Conservation (phyloP, 2,329 filamentous ascomycete species). For the Penicillium digitatum region DNA sequence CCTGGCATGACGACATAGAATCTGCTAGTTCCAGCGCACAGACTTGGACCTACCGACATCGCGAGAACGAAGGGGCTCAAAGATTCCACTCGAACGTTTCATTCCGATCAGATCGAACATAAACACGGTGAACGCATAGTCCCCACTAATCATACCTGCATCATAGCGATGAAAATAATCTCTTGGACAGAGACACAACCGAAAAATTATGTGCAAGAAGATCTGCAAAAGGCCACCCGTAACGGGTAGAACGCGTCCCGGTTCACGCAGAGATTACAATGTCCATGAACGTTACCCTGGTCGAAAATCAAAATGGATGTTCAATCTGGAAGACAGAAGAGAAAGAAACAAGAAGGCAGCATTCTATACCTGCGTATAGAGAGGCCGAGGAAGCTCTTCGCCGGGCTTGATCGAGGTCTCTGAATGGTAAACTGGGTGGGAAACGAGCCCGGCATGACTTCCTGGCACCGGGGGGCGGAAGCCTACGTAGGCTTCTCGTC, state of each 20-base stretch:
- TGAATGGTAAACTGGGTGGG: conserved; percentile 27
- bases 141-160: background rate
- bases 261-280: background rate
- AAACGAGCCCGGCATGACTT: conserved; percentile 26
- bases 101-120: background rate
- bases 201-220: conserved; percentile 8
- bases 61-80: background rate
- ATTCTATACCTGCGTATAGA: conserved; percentile 37
- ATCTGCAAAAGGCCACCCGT: conserved; percentile 1
- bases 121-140: background rate
- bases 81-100: background rate
- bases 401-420: conserved; percentile 32
- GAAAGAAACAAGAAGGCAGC: background rate
- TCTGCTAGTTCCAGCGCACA: background rate
- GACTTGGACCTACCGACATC: background rate
- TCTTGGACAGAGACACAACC: background rate
- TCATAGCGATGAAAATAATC: background rate
- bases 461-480: conserved; percentile 44
- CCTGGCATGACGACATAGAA: conserved; percentile 1
- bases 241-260: background rate
- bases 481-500: conserved; percentile 79
- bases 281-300: background rate
- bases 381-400: conserved; percentile 36
- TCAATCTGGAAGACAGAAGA: background rate
- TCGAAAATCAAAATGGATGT: background rate